These are phyloP conservation scores for Aegilops longissima DNA, from an alignment of 176 grass and related monocot genomes.

Conservation along the genomic window DNA sequence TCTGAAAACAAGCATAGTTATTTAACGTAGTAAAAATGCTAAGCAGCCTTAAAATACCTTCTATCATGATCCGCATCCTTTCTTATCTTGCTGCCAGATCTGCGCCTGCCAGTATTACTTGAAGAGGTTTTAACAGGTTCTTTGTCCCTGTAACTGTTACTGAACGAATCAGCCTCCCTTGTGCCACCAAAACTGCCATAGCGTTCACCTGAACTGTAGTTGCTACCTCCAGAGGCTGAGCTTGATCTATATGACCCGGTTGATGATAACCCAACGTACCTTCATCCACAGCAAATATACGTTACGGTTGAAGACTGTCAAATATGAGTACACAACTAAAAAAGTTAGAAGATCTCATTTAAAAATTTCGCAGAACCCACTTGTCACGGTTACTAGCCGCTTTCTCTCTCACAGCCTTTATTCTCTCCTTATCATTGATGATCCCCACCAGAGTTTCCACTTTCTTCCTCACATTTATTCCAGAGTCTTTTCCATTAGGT, in stretches of 20 bases:
- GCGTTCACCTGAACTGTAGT: slow-evolving; percentile 54
- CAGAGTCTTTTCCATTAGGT: slow-evolving; percentile 92
- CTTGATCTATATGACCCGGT: slow-evolving; percentile 89
- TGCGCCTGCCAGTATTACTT: slow-evolving; percentile 34
- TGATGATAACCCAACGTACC: slow-evolving; percentile 91
- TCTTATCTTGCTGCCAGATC: slow-evolving; percentile 55
- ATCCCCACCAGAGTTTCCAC: slow-evolving; percentile 83
- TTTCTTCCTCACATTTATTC: slow-evolving; percentile 99
- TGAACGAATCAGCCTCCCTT: slow-evolving; percentile 68
- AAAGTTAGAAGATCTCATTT: slow-evolving; percentile 5
- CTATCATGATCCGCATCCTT: slow-evolving; percentile 35
- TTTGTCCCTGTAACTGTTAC: slow-evolving; percentile 59
- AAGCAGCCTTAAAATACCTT: slow-evolving; percentile 44
- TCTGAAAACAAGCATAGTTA: slow-evolving; percentile 2
- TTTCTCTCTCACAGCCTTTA: slow-evolving; percentile 91
- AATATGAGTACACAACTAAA: slow-evolving; percentile 2
- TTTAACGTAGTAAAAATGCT: slow-evolving; percentile 9
- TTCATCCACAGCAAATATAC: slow-evolving; percentile 53
- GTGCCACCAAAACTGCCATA: slow-evolving; percentile 81
- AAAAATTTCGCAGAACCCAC: slow-evolving; percentile 42
- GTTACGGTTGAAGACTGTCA: not conserved
- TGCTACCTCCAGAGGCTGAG: slow-evolving; percentile 62
- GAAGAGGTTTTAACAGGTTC: slow-evolving; percentile 54
- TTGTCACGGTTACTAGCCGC: slow-evolving; percentile 85
- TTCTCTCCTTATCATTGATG: slow-evolving; percentile 90